Base-by-base conservation (phyloP, 345 rosid genomes). In the Ceriops tagal region DNA sequence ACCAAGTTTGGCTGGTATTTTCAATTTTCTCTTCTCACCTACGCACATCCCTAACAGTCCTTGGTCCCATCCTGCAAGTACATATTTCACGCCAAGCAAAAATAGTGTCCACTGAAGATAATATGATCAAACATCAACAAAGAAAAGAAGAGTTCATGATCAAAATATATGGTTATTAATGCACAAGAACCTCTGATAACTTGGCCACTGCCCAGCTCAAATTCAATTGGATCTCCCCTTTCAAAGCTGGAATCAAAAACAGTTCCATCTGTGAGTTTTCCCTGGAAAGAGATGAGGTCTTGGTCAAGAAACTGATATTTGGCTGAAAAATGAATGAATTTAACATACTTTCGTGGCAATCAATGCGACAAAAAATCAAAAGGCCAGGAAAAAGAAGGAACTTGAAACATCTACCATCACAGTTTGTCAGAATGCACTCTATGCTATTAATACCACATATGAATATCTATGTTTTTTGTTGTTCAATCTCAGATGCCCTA, bases 231-330 rank as follows among this genome's bases (percentile, higher is more conserved):
- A 80, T 93, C 97, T 67, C 88, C 96, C 76, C 98, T 93, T 73
- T 93, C 97, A 77, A 84, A 93, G 75, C 98, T 91, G 76, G 98
- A 93, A 82, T 93, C 98, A 51, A 93, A 93, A 53, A 91, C 95
- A 62, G 88, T 87, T 76, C 93, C 98, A 85, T 93, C 98, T 5
- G 96, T 88, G 72, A 93, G 92, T 72, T 83, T 86, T 68, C 97
- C 98, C 98, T 93, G 86, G 71, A 72, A 15, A 28, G 56, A 52
- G 8, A 64, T 24, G 13, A 18, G 39, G 35, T 65, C n/a, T 62
- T 20, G 65, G 60, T 58, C 53, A 65, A 61, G 67, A 68, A 11
- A 61, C 53, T 8, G 31, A 60, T 13, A 22, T 1, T 43, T 32
- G 16, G 5, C 16, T 27, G 8, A 49, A 51, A 53, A 39, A 19